Conservation (phyloP, 2,329 filamentous ascomycete species). For the Stagonosporopsis rhizophila region DNA sequence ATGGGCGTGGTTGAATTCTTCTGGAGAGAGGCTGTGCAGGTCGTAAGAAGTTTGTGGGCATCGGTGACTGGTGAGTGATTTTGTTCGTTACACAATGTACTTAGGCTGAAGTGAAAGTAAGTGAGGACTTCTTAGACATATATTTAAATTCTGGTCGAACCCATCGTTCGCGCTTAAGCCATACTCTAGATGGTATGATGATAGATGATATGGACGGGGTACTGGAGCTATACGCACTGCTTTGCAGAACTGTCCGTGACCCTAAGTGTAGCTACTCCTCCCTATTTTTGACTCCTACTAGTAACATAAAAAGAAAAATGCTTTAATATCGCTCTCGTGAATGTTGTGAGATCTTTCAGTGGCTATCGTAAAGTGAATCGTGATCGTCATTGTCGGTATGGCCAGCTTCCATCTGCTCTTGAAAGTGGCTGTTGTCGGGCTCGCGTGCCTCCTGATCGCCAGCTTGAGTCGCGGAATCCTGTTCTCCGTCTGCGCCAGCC, state of each 20-base stretch:
- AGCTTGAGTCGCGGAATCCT: constrained; percentile 6
- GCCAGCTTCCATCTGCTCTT: constrained; percentile 35
- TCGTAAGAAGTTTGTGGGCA: background rate
- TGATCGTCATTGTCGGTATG: constrained; percentile 22
- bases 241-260: too few species aligned
- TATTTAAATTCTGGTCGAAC: background rate
- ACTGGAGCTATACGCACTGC: too few species aligned
- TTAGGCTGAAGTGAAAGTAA: background rate
- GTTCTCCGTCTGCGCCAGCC: background rate
- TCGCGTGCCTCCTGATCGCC: constrained; percentile 8
- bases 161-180: background rate
- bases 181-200: background rate
- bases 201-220: background rate
- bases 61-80: background rate
- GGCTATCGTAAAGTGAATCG: constrained; percentile 32
- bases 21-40: background rate
- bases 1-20: background rate
- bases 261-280: too few species aligned
- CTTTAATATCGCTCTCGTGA: background rate
- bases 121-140: background rate
- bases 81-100: background rate
- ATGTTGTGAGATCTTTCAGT: constrained; percentile 19
- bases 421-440: constrained; percentile 28
- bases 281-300: too few species aligned
- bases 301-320: background rate